Evolutionary conservation across 2,329 filamentous ascomycete species (phyloP).

Genomic region (Madurella fahalii): DNA sequence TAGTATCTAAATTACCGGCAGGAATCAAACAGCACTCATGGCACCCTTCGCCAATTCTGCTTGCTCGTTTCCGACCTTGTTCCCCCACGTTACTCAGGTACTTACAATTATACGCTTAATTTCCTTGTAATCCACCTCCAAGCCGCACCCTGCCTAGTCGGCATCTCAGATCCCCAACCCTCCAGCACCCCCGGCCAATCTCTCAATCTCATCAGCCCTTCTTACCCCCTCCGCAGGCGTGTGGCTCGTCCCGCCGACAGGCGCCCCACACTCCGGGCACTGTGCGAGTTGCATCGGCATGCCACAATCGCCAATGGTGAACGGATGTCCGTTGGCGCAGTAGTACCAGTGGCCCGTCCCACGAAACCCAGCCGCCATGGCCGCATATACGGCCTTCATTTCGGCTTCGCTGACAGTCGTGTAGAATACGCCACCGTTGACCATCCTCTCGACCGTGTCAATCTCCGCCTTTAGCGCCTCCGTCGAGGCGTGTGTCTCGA

Average conservation of each 20-base stretch:
- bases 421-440: conserved; percentile 47
- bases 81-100: no score
- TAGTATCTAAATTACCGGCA: no score
- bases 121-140: background rate
- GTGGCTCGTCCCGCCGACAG: conserved; percentile 47
- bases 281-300: conserved; percentile 58
- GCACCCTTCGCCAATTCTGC: no score
- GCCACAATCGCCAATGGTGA: conserved; percentile 63
- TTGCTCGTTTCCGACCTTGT: no score
- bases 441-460: conserved; percentile 41
- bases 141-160: background rate
- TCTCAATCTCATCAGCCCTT: background rate
- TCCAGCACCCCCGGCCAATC: background rate
- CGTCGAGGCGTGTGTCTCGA: conserved; percentile 27
- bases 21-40: no score
- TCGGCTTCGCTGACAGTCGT: conserved; percentile 46
- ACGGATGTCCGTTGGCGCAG: conserved; percentile 54
- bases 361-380: conserved; percentile 23
- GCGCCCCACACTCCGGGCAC: conserved; percentile 59
- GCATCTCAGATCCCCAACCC: background rate
- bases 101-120: no score
- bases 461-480: conserved; percentile 41
- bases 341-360: conserved; percentile 56
- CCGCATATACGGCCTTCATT: conserved; percentile 39
- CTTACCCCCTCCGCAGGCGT: background rate